A percentile compares a stretch with the other conserved stretches of the same genome.
These are phyloP conservation scores for Pisolithus orientalis DNA, from an alignment of 768 basidiomycete species.

Conservation along the genomic window DNA sequence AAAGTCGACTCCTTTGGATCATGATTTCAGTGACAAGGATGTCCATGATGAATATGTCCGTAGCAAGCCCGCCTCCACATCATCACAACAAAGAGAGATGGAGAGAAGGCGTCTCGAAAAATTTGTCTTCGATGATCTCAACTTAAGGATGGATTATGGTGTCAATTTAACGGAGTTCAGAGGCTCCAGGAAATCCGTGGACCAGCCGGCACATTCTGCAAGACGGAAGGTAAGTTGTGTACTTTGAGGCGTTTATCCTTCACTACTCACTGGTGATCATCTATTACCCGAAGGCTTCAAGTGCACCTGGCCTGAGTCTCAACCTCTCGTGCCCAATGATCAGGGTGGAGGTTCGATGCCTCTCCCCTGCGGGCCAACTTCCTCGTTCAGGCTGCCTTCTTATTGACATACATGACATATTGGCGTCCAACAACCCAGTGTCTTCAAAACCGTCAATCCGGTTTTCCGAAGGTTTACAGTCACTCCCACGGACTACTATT, in stretches of 20 bases:
- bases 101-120: constrained; percentile 41
- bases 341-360: constrained; percentile 63
- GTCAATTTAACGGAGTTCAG: constrained; percentile 2
- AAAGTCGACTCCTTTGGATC: background rate
- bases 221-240: constrained; percentile 13
- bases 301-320: constrained; percentile 15
- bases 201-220: constrained; percentile 1
- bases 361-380: constrained; percentile 40
- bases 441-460: constrained; percentile 19
- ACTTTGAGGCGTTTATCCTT: constrained; percentile 1
- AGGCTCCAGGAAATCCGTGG: constrained; percentile 4
- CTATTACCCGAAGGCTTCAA: constrained; percentile 6
- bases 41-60: constrained; percentile 15
- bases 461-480: constrained; percentile 20
- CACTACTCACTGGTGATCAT: background rate
- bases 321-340: constrained; percentile 47
- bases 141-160: constrained; percentile 45
- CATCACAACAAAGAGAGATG: constrained; percentile 25
- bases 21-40: constrained; percentile 9
- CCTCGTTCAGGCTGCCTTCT: constrained; percentile 66
- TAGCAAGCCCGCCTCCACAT: constrained; percentile 15
- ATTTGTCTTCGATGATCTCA: constrained; percentile 53
- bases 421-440: constrained; percentile 27
- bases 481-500: background rate
- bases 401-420: constrained; percentile 54